Evolutionary conservation across 306 rosid genomes (phyloP).

Genomic region (Vigna reflexopilosa): DNA sequence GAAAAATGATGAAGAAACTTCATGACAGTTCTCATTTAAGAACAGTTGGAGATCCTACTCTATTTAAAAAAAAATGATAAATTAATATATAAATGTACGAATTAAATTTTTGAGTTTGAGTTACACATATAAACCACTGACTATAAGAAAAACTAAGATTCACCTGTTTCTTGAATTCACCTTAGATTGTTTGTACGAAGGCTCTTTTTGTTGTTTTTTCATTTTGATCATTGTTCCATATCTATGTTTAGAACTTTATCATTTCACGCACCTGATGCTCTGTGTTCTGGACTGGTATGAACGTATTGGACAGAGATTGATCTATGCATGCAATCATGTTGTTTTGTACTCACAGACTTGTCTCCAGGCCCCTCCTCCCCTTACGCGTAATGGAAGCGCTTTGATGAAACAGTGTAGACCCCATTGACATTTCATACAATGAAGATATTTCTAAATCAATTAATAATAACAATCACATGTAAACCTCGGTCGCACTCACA

Average conservation of each 20-base stretch:
- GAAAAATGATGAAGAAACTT: neutral
- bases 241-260: neutral
- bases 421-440: neutral
- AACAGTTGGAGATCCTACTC: no score
- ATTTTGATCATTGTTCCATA: neutral
- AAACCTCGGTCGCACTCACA: neutral
- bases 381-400: neutral
- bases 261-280: neutral
- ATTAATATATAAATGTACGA: no score
- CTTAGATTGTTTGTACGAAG: neutral
- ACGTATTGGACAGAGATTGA: neutral
- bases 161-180: neutral
- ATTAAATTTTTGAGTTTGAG: no score
- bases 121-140: no score
- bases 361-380: constrained; percentile 1
- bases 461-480: neutral
- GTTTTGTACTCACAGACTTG: neutral
- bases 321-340: constrained; percentile 4
- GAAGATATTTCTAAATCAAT: neutral
- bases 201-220: neutral
- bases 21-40: neutral
- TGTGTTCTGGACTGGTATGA: neutral
- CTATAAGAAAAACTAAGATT: neutral
- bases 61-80: no score
- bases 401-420: neutral